Conservation (phyloP, 768 basidiomycete genomes). For the Amanita subjunquillea region DNA sequence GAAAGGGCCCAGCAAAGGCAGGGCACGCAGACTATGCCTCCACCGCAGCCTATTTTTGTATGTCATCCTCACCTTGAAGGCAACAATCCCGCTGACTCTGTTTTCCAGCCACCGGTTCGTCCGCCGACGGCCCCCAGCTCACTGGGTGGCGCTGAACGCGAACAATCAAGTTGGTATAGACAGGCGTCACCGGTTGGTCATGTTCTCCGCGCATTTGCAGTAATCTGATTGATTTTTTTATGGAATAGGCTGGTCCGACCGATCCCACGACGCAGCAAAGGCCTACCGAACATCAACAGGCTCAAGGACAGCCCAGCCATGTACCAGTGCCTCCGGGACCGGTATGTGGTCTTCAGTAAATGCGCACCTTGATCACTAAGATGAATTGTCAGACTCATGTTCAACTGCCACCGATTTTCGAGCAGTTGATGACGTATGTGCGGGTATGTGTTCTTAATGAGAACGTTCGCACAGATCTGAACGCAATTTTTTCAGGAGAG, state of each 20-base stretch:
- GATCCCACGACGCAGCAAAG: conserved; percentile 8
- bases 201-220: neutral
- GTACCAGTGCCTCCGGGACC: conserved; percentile 42
- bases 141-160: neutral
- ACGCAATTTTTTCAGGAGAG: conserved; percentile 45
- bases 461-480: neutral
- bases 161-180: conserved; percentile 2
- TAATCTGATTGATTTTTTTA: neutral
- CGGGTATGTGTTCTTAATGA: conserved; percentile 31
- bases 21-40: conserved; percentile 6
- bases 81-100: neutral
- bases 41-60: conserved; percentile 18
- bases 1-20: neutral
- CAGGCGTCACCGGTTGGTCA: conserved; percentile 9
- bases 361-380: neutral
- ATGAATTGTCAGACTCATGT: conserved; percentile 39
- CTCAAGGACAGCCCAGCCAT: conserved; percentile 21
- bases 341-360: conserved; percentile 24
- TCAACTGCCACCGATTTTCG: conserved; percentile 51
- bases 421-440: conserved; percentile 60
- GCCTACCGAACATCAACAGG: conserved; percentile 11
- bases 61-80: conserved; percentile 3
- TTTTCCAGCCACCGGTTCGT: conserved; percentile 1
- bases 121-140: conserved; percentile 2
- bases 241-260: neutral